Base-by-base conservation (phyloP, 441 rosid genomes). In the Eutrema salsugineum region DNA sequence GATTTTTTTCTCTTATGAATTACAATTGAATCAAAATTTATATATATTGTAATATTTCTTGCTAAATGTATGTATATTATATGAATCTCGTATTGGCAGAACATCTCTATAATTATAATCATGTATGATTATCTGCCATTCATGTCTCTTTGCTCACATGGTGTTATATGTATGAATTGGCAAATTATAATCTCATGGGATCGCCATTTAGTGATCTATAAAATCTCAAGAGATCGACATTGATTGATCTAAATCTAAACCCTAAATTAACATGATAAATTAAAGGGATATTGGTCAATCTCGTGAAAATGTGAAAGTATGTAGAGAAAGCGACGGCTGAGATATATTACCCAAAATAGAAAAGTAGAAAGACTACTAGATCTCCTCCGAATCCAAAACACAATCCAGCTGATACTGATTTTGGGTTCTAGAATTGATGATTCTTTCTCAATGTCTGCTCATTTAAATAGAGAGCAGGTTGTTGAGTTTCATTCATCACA, bases 311-410 rank as follows among this genome's bases (percentile, higher is more conserved):
- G 33, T 46, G 57, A 49, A 44, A 39, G 11, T 33, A 56, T 55
- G 33, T 22, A 36, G n/a, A 49, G 16, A 49, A 70, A 71, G 48
- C 70, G 36, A 63, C 62, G 39, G 39, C 32, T 35, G 39, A 32
- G 50, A 72, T 72, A 27, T 40, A 65, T 47, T 66, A 57, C 68
- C 51, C 1, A 67, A 75, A 53, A 60, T 42, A 36, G 48, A 66
- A 58, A 56, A 70, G 40, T 58, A 30, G 30, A 51, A 50, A 60
- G 27, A 44, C 30, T 9, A 36, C 17, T 44, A 68, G 58, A 75
- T 68, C 69, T 74, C 39, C 20, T 33, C 48, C 11, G 63, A 67
- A 74, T 74, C 78, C 58, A 66, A 73, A 44, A 35, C 48, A 47
- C 66, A 62, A 68, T 75, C 79, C 48, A 67, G 17, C 11, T 58